These are phyloP conservation scores for Kalanchoe fedtschenkoi DNA, from an alignment of 164 flowering plant species.

Conservation along the genomic window DNA sequence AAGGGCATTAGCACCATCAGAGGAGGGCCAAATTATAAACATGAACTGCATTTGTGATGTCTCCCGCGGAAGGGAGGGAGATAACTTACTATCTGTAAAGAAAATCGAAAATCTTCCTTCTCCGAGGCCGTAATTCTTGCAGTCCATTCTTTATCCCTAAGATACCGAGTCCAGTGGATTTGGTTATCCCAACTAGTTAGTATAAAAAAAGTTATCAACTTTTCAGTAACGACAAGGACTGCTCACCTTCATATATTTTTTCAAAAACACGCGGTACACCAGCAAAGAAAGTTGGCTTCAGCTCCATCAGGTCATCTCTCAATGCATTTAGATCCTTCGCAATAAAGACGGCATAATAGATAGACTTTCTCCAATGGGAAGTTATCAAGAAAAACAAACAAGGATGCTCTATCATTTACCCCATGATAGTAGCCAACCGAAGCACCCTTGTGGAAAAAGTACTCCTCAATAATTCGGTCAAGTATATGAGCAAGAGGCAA, in stretches of 20 bases:
- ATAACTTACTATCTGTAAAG: constrained; percentile 64
- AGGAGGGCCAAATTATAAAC: background rate
- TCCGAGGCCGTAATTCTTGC: constrained; percentile 53
- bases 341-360: background rate
- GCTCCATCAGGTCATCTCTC: constrained; percentile 72
- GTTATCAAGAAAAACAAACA: background rate
- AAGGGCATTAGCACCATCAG: background rate
- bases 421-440: constrained; percentile 96
- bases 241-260: constrained; percentile 71
- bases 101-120: constrained; percentile 50
- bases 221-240: background rate
- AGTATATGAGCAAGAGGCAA: constrained; percentile 96
- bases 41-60: background rate
- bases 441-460: constrained; percentile 83
- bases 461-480: constrained; percentile 89
- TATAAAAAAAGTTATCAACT: background rate
- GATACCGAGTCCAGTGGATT: background rate
- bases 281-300: constrained; percentile 86
- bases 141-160: constrained; percentile 60
- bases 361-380: background rate
- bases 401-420: constrained; percentile 27
- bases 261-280: constrained; percentile 95
- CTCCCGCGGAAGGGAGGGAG: background rate
- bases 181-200: background rate
- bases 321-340: constrained; percentile 62